Conservation (phyloP, 2,329 filamentous ascomycete genomes). For the Penicillium sp. region DNA sequence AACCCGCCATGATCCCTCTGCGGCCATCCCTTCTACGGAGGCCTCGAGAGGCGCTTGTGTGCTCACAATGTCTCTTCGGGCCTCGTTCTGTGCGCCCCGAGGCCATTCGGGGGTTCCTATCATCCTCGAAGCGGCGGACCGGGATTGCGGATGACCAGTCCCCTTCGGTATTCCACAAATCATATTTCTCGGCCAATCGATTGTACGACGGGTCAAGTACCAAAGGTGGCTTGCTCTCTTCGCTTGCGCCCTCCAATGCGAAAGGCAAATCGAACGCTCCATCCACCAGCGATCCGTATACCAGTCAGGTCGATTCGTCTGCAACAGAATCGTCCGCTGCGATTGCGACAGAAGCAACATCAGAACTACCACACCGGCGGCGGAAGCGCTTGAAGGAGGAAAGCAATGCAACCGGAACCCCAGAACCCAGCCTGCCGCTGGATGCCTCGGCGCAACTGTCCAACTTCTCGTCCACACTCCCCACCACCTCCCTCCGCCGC, state of each 20-base stretch:
- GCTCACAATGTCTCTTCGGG: slow-evolving; percentile 35
- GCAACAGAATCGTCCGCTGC: slow-evolving; percentile 13
- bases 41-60: slow-evolving; percentile 33
- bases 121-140: slow-evolving; percentile 31
- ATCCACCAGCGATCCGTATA: slow-evolving; percentile 13
- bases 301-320: slow-evolving; percentile 13
- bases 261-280: slow-evolving; percentile 3
- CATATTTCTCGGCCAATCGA: slow-evolving; percentile 42
- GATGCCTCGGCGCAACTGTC: slow-evolving; percentile 63
- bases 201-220: slow-evolving; percentile 16
- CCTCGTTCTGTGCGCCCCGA: slow-evolving; percentile 15
- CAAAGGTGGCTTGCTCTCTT: slow-evolving; percentile 27
- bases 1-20: slow-evolving; percentile 37
- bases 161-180: slow-evolving; percentile 31
- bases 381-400: slow-evolving; percentile 44
- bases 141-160: slow-evolving; percentile 28
- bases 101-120: slow-evolving; percentile 31
- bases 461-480: slow-evolving; percentile 55
- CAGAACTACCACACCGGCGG: slow-evolving; percentile 41
- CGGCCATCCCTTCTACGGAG: slow-evolving; percentile 34
- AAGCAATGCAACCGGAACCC: slow-evolving; percentile 15
- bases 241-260: slow-evolving; percentile 26
- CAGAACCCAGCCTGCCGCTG: slow-evolving; percentile 46
- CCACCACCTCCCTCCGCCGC: slow-evolving; percentile 59
- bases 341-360: slow-evolving; percentile 19